Base-by-base conservation (phyloP, 192 early-diverging fungal species). In the Thamnidium elegans region DNA sequence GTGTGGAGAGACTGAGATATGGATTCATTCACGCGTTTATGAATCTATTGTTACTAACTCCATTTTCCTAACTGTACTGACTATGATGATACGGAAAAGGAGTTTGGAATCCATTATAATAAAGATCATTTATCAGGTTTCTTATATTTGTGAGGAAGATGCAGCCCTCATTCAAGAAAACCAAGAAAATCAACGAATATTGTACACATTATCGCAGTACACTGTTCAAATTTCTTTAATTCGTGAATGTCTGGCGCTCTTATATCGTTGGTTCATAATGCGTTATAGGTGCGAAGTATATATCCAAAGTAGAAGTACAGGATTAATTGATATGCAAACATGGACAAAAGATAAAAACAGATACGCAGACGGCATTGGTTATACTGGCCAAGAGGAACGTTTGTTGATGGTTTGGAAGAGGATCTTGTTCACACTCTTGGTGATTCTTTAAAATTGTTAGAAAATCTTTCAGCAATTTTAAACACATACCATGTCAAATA, bases 391-490 rank as follows among this genome's bases (percentile, higher is more conserved):
- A 58, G 56, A 58, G 1, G 42, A 58, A 58, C 34, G 39, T 58
- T 43, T 58, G 56, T 23, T 58, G 39, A 39, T 44, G 43, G 56
- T 6, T 45, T 58, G 43, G 39, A 45, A 44, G 56, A 58, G 19
- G 56, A 58, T 58, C 23, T 58, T 58, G 56, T 44, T 45, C 56
- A 58, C 19, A 58, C 56, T 44, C 56, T 58, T 58, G 56, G 39
- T 45, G 56, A 58, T 58, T 58, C 42, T 0, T 23, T 58, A 17
- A 44, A 58, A 23, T 39, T 58, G 39, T 23, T 58, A 0, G 17
- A 58, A 23, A 58, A 58, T 44, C 43, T 58, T 1, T 3, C 43
- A 44, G 56, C 56, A 42, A 45, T 58, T 8, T 4, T 58, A 42
- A 58, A 44, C 43, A 58, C 55, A 45, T 58, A 58, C 42, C 36